Evolutionary conservation across 306 rosid species (phyloP).

Genomic region (Lithocarpus polystachyus): DNA sequence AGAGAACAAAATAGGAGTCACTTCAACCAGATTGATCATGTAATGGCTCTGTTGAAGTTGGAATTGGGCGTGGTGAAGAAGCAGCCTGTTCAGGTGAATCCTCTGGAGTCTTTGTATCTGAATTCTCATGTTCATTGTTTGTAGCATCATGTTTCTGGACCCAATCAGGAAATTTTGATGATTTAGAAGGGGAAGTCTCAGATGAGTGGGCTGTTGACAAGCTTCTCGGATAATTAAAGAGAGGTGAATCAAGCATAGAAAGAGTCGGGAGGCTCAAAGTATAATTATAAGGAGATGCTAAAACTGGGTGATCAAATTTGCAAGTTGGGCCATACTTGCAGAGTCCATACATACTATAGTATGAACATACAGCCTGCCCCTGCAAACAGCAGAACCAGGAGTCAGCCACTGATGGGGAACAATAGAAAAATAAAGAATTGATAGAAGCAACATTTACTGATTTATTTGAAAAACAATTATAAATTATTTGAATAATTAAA

Average conservation of each 20-base stretch:
- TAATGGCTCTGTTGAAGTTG: slow-evolving; percentile 51
- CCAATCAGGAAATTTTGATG: slow-evolving; percentile 44
- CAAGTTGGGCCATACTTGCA: slow-evolving; percentile 96
- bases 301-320: slow-evolving; percentile 74
- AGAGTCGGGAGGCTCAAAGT: slow-evolving; percentile 40
- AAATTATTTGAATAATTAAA: no score
- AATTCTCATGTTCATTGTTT: slow-evolving; percentile 35
- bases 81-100: slow-evolving; percentile 47
- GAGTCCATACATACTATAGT: slow-evolving; percentile 66
- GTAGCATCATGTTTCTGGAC: slow-evolving; percentile 27
- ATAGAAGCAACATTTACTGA: neutral
- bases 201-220: slow-evolving; percentile 31
- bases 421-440: neutral
- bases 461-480: neutral
- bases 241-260: slow-evolving; percentile 44
- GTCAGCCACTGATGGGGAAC: slow-evolving; percentile 3
- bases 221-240: slow-evolving; percentile 44
- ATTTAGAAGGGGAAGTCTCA: slow-evolving; percentile 52
- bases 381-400: slow-evolving; percentile 34
- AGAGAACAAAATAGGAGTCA: neutral
- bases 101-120: slow-evolving; percentile 44
- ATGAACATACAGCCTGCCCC: slow-evolving; percentile 83
- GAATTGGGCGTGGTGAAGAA: slow-evolving; percentile 37
- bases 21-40: slow-evolving; percentile 52
- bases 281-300: slow-evolving; percentile 56